Conservation (phyloP, 1,139 yeast genomes). For the Candida freyschussii region DNA sequence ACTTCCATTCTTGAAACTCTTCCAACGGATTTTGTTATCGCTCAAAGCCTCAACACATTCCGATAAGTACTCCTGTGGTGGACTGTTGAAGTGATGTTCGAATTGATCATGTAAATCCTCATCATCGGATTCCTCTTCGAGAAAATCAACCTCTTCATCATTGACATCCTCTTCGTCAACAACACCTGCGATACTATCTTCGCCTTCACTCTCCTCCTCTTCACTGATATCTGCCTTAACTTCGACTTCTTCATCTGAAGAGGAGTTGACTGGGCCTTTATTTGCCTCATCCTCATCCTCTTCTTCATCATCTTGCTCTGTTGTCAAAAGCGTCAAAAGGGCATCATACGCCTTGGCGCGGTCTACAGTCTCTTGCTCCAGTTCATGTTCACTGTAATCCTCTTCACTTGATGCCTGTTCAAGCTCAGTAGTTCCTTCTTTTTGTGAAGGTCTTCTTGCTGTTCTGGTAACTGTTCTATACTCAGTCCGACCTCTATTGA, state of each 20-base stretch:
- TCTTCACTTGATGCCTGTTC: constrained; percentile 15
- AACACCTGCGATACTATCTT: constrained; percentile 31
- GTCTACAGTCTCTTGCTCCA: constrained; percentile 21
- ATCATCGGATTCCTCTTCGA: constrained; percentile 31
- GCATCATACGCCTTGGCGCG: constrained; percentile 66
- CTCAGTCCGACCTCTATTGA: constrained; percentile 48
- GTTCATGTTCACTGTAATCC: constrained; percentile 12
- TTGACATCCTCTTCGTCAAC: constrained; percentile 35
- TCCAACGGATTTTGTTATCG: constrained; percentile 15
- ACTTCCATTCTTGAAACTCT: constrained; percentile 10
- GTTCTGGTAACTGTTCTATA: constrained; percentile 56
- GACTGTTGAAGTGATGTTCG: constrained; percentile 65
- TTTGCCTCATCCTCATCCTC: constrained; percentile 26
- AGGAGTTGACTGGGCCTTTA: constrained; percentile 18
- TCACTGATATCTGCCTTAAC: constrained; percentile 22
- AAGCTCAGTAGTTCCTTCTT: constrained; percentile 5
- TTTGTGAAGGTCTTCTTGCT: constrained; percentile 33
- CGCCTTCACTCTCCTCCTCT: constrained; percentile 27
- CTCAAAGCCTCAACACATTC: constrained; percentile 18
- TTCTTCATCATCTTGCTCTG: constrained; percentile 38
- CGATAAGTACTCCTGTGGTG: constrained; percentile 41
- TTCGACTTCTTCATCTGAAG: constrained; percentile 17
- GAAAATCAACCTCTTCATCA: constrained; percentile 31
- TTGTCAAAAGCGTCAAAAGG: constrained; percentile 59
- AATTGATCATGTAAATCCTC: constrained; percentile 55